These are phyloP conservation scores for Wickerhamiella cacticola DNA, from an alignment of 805 yeast species.

Conservation along the genomic window DNA sequence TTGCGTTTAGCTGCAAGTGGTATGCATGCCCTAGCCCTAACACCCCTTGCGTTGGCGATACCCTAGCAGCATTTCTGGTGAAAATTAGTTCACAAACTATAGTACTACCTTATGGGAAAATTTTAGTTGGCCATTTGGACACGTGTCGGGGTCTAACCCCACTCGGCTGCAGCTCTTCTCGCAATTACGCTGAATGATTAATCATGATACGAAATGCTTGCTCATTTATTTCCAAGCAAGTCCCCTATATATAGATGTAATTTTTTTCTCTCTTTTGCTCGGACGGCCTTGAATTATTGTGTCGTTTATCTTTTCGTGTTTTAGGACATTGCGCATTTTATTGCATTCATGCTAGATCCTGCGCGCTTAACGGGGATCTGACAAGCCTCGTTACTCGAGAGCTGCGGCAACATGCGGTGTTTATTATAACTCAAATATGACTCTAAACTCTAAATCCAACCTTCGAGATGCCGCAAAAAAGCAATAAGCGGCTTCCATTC, in stretches of 20 bases:
- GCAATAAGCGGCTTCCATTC: too few species aligned
- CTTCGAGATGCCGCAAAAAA: too few species aligned
- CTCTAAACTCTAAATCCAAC: too few species aligned
- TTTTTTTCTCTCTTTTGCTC: background rate
- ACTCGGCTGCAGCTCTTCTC: background rate
- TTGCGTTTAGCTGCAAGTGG: conserved; percentile 12
- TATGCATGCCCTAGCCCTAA: conserved; percentile 10
- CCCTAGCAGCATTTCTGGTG: background rate
- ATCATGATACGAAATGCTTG: background rate
- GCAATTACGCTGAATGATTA: conserved; percentile 2
- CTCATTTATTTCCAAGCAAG: background rate
- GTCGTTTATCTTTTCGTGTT: background rate
- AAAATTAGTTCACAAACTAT: too few species aligned
- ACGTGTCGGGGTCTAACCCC: too few species aligned
- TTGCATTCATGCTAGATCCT: conserved; percentile 1
- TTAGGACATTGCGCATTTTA: background rate
- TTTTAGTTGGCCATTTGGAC: background rate
- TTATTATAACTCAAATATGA: too few species aligned
- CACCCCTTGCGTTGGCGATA: conserved; percentile 3
- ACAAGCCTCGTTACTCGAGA: background rate
- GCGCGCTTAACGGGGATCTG: background rate
- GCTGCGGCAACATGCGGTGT: background rate
- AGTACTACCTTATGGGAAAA: too few species aligned
- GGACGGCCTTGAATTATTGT: too few species aligned
- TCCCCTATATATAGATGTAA: background rate